These are phyloP conservation scores for Dalbergia cultrata DNA, from an alignment of 306 rosid species.

Conservation along the genomic window DNA sequence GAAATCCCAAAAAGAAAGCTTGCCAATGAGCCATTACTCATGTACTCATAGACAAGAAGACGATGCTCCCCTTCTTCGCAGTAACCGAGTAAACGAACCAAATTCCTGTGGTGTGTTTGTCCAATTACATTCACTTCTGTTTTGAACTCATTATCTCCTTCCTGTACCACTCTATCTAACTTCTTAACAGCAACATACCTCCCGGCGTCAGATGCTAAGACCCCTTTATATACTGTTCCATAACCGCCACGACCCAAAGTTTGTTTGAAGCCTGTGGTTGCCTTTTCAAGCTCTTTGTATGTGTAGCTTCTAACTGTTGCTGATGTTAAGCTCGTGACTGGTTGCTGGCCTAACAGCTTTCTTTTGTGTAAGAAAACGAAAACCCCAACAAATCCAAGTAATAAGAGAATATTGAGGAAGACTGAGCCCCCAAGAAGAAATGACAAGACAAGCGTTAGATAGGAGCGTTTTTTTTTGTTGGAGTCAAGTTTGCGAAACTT, in stretches of 20 bases:
- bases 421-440: conserved; percentile 49
- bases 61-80: neutral
- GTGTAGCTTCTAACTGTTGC: neutral
- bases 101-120: neutral
- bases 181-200: conserved; percentile 59
- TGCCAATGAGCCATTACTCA: neutral
- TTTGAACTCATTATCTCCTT: conserved; percentile 42
- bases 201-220: conserved; percentile 12
- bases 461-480: neutral
- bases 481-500: neutral
- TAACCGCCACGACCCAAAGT: conserved; percentile 41
- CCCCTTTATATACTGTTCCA: conserved; percentile 49
- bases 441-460: conserved; percentile 11
- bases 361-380: neutral
- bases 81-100: neutral
- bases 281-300: conserved; percentile 32
- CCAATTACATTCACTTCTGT: neutral
- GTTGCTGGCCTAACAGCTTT: neutral
- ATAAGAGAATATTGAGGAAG: conserved; percentile 40
- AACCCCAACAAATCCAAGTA: neutral
- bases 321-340: neutral
- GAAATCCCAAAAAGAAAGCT: neutral
- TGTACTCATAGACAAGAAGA: neutral
- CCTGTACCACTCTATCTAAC: conserved; percentile 46
- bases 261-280: conserved; percentile 49